Evolutionary conservation across 345 rosid species (phyloP), one percentile per base, ranked within the genome.

Genomic region (Lepidium aucheri): DNA sequence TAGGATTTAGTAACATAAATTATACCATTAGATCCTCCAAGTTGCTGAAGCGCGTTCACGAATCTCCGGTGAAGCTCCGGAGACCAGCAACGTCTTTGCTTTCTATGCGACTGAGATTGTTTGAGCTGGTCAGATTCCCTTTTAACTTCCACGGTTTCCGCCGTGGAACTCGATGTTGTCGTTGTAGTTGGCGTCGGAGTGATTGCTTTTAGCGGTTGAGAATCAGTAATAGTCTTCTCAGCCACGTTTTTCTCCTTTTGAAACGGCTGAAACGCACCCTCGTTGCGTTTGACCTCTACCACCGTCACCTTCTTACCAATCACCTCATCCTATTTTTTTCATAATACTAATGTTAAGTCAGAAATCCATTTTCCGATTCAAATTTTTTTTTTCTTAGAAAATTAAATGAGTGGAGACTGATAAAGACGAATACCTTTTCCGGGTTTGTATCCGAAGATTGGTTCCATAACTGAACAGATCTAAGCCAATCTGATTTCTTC

Each of bases 381-480:
- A 15, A 2, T 36, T 26, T 28, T 42, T 28, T 28, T 42, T 80
- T 84, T 76, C 73, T 81, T 56, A 12, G 49, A 22, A 17, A 44
- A 44, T 11, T 16, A 26, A 16, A 16, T 16, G 4, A 44, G 49
- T 28, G 1, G 32, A 28, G 7, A 28, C 1, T 28, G 32, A 44
- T 3, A 12, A 16, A 43, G 9, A 44, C 0, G 10, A 11, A 20
- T 73, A 85, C 92, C 87, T 78, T 78, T 53, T 73, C 69, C 4
- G 52, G 43, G 2, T 63, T 60, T 54, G 85, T 85, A 86, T 86
- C 95, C 46, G 90, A 80, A 13, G 86, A 81, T 38, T 78, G 91
- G 58, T 90, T 88, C 98, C 97, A 93, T 41, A 93, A 69, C 79
- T 86, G 99, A 50, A 88, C 98, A 83, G 98, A 89, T 81, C 86